phyloP scores from a whole-genome alignment of 2,329 filamentous ascomycete genomes.

The Moelleriella libera region DNA sequence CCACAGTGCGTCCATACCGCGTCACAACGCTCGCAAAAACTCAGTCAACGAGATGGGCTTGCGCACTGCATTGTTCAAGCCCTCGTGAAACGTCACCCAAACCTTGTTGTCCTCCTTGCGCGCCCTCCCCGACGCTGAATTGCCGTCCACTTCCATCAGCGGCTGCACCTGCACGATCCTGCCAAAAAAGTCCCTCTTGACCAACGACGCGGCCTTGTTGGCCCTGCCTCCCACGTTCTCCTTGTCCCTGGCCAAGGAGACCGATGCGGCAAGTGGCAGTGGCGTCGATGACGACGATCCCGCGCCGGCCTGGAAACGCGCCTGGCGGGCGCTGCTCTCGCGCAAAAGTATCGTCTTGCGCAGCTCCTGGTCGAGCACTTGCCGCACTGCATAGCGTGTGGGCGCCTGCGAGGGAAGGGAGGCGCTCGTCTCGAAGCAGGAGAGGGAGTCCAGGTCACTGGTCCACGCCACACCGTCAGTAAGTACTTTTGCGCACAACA shows the following conservation, averaged over 20 bases:
- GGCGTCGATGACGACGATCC: neutral
- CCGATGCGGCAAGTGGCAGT: constrained; percentile 3
- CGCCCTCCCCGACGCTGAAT: constrained; percentile 16
- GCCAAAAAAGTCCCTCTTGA: constrained; percentile 80
- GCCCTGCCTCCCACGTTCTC: constrained; percentile 19
- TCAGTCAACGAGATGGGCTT: constrained; percentile 76
- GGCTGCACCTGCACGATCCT: constrained; percentile 41
- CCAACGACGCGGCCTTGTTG: constrained; percentile 19
- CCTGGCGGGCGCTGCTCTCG: constrained; percentile 51
- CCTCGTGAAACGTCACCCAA: constrained; percentile 85
- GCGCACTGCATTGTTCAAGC: constrained; percentile 80
- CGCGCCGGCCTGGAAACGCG: constrained; percentile 40
- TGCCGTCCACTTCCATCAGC: constrained; percentile 26
- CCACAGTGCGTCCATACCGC: constrained; percentile 14
- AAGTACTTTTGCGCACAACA: too few species aligned
- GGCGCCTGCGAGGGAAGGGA: constrained; percentile 48
- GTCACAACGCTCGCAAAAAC: constrained; percentile 48
- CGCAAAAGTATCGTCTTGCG: constrained; percentile 55
- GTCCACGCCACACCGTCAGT: neutral
- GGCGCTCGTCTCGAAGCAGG: constrained; percentile 56
- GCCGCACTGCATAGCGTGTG: constrained; percentile 81
- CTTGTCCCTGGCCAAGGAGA: constrained; percentile 16
- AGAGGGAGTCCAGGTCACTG: constrained; percentile 61
- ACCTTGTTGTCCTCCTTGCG: constrained; percentile 43
- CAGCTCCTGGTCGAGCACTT: constrained; percentile 86